Base-by-base conservation (phyloP, 495 filamentous ascomycete genomes). In the Penicillium pancosmium region DNA sequence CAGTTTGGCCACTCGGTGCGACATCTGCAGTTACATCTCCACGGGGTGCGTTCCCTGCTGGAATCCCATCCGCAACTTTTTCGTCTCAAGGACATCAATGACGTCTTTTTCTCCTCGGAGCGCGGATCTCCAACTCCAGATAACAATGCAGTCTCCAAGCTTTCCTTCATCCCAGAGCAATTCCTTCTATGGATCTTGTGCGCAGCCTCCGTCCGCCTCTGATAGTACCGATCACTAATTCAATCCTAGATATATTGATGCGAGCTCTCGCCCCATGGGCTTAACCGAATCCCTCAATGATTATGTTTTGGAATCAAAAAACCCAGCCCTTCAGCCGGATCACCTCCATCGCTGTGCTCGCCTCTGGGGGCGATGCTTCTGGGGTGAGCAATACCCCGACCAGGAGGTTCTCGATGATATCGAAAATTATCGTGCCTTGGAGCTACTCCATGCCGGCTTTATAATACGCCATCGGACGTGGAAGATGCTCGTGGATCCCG, bases 331-430 rank as follows among this genome's bases (percentile, higher is more conserved):
- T 4, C 69, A 77, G 27, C 75, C 75, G 1, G 75, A 78, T 52
- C 71, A 71, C 44, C 63, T 78, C 5, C 63, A 78, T 52, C 71
- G 66, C 13, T 72, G 72, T 46, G 75, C 75, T 19, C 73, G 75
- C 34, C 64, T 78, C 21, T 78, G 75, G 75, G 73, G 72, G 4
- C 67, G 75, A 16, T 78, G 75, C 51, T 76, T 76, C 54, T 82
- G 76, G 75, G 77, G 73, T 9, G 60, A 68, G 25, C 64, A 69
- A 7, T 83, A 83, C 60, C 80, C 80, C 0, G 73, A 78, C 23
- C 67, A 75, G 15, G 71, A 83, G 60, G 67, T 75, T 15, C 60
- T 73, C 10, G 80, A 83, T 56, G 80, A 83, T 56, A 75, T 79
- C 34, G 72, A 81, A 53, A 82, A 83, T 55, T 74, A 77, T 50